Conservation (phyloP, 176 grass and related monocot species). For the Cenchrus purpureus region DNA sequence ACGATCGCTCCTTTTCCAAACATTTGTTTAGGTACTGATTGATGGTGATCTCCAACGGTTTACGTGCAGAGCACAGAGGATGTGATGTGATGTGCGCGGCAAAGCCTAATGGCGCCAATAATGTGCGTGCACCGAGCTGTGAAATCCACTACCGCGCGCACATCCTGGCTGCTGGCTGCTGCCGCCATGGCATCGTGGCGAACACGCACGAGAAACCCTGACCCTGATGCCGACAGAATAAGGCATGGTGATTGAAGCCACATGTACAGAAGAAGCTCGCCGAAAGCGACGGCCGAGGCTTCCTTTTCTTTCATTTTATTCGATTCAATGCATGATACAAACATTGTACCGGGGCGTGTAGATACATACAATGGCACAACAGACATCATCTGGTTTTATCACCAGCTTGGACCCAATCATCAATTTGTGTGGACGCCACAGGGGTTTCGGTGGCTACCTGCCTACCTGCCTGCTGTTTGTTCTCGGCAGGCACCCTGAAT, state of each 20-base stretch:
- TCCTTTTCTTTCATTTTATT: not conserved
- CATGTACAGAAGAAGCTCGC: not conserved
- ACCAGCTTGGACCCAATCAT: not conserved
- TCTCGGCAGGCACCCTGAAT: slow-evolving; percentile 13
- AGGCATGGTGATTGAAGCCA: not conserved
- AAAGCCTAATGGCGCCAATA: not conserved
- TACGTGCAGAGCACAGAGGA: too few species aligned
- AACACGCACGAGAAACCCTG: slow-evolving; percentile 15
- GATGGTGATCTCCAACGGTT: not conserved
- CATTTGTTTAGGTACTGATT: not conserved
- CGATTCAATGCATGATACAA: not conserved
- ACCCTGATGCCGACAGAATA: slow-evolving; percentile 18
- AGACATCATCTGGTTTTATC: not conserved
- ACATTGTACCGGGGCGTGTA: slow-evolving; percentile 18
- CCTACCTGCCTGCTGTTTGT: not conserved
- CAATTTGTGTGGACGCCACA: slow-evolving; percentile 5
- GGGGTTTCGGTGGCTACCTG: not conserved
- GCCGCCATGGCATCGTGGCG: slow-evolving; percentile 25
- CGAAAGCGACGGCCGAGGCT: not conserved
- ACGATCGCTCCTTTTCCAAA: not conserved
- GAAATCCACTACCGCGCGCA: not conserved
- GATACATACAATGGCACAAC: slow-evolving; percentile 4
- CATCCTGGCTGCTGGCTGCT: not conserved
- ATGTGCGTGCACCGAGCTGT: not conserved
- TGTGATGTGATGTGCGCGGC: too few species aligned